Conservation (phyloP, 2,329 filamentous ascomycete species). For the Stromatinia cepivora region DNA sequence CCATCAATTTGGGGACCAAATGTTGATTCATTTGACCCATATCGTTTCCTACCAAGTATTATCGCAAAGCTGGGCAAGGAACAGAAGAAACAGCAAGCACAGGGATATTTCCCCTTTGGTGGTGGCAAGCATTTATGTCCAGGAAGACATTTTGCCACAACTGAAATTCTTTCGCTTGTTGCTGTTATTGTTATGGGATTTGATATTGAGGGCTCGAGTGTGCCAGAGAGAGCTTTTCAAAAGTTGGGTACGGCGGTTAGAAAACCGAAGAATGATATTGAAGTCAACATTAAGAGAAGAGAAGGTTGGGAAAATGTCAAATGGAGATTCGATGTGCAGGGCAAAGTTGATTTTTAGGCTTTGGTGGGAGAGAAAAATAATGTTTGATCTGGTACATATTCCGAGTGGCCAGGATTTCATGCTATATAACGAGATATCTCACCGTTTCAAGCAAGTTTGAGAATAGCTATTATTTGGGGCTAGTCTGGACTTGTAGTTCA, state of each 20-base stretch:
- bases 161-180: constrained; percentile 44
- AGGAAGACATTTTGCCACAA: constrained; percentile 45
- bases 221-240: constrained; percentile 30
- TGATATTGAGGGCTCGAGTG: constrained; percentile 24
- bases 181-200: constrained; percentile 41
- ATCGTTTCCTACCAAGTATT: constrained; percentile 43
- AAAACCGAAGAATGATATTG: constrained; percentile 34
- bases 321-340: constrained; percentile 32
- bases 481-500: background rate
- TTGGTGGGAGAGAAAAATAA: constrained; percentile 20
- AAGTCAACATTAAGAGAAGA: constrained; percentile 29
- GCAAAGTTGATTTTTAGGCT: constrained; percentile 26
- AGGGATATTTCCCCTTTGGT: constrained; percentile 45
- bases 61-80: constrained; percentile 29
- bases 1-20: constrained; percentile 48
- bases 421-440: background rate
- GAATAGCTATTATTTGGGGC: background rate
- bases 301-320: constrained; percentile 34
- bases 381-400: background rate
- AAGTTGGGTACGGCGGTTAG: constrained; percentile 34
- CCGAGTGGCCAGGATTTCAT: background rate
- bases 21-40: constrained; percentile 45
- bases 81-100: constrained; percentile 28
- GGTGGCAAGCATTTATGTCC: constrained; percentile 46
- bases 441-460: background rate